These are phyloP conservation scores for Aurantiochytrium sp. DNA, from an alignment of 108 stramenopile species.

Conservation along the genomic window DNA sequence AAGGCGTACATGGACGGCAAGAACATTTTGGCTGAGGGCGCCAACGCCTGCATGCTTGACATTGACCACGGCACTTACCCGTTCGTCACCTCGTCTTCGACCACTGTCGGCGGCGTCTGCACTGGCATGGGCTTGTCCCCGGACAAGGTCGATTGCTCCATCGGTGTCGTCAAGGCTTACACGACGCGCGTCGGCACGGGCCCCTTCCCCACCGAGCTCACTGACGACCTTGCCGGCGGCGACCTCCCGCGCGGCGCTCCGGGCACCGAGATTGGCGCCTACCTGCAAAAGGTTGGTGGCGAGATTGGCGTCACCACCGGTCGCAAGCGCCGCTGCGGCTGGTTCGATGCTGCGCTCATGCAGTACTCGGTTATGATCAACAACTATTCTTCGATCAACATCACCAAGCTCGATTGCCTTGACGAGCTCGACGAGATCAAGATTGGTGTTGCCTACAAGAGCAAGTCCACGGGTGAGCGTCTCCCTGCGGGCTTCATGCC, in stretches of 20 bases:
- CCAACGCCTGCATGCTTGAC: slow-evolving; percentile 98
- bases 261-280: slow-evolving; percentile 52
- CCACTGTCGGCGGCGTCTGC: slow-evolving; percentile 84
- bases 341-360: slow-evolving; percentile 95
- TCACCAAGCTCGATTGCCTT: slow-evolving; percentile 97
- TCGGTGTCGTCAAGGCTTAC: slow-evolving; percentile 97
- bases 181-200: slow-evolving; percentile 98
- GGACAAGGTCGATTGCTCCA: slow-evolving; percentile 78
- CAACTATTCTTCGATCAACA: slow-evolving; percentile 86
- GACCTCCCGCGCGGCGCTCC: slow-evolving; percentile 42
- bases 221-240: slow-evolving; percentile 36
- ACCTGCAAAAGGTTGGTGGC: slow-evolving; percentile 73
- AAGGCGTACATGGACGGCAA: slow-evolving; percentile 63
- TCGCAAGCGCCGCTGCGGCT: slow-evolving; percentile 84
- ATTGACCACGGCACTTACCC: slow-evolving; percentile 99
- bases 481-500: slow-evolving; percentile 75
- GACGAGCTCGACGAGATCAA: slow-evolving; percentile 75
- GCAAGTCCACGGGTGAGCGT: slow-evolving; percentile 61
- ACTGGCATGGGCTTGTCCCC: slow-evolving; percentile 94
- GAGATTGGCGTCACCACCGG: slow-evolving; percentile 97
- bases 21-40: slow-evolving; percentile 92
- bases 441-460: slow-evolving; percentile 72
- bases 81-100: slow-evolving; percentile 91
- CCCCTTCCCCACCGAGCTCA: slow-evolving; percentile 94
- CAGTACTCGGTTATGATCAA: slow-evolving; percentile 84